Percentiles rank a stretch among this genome's conserved stretches.
Conservation (phyloP, 305 asterid species). For the Ajuga reptans region DNA sequence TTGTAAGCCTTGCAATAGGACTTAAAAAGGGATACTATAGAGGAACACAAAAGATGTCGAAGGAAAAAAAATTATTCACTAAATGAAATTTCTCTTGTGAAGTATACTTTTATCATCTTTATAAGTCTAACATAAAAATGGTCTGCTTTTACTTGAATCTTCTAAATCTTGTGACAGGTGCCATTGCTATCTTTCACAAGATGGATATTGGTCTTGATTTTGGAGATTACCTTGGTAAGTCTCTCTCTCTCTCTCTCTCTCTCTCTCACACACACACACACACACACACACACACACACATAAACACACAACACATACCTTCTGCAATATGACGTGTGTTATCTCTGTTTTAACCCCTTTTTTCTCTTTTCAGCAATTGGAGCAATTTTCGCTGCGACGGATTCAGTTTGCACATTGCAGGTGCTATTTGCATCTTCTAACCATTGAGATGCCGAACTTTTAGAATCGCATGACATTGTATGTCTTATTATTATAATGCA, state of each 20-base stretch:
- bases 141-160: conserved; percentile 13
- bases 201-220: conserved; percentile 42
- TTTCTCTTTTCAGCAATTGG: conserved; percentile 65
- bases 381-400: conserved; percentile 96
- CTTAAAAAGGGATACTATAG: neutral
- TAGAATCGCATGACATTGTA: conserved; percentile 17
- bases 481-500: conserved; percentile 29
- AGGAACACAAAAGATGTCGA: neutral
- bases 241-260: neutral
- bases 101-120: no score
- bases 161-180: conserved; percentile 40
- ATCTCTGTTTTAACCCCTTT: conserved; percentile 21
- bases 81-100: neutral
- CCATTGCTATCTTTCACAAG: conserved; percentile 34
- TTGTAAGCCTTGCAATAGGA: neutral
- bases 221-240: conserved; percentile 59
- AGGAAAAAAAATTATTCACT: neutral
- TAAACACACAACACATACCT: neutral
- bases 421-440: conserved; percentile 30
- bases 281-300: neutral
- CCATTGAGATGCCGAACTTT: neutral
- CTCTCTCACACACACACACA: neutral
- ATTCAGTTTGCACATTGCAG: conserved; percentile 98
- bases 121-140: neutral
- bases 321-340: conserved; percentile 12